A percentile compares a stretch with the other conserved stretches of the same genome.
Conservation (phyloP, 305 asterid genomes). For the Fraxinus velutina region DNA sequence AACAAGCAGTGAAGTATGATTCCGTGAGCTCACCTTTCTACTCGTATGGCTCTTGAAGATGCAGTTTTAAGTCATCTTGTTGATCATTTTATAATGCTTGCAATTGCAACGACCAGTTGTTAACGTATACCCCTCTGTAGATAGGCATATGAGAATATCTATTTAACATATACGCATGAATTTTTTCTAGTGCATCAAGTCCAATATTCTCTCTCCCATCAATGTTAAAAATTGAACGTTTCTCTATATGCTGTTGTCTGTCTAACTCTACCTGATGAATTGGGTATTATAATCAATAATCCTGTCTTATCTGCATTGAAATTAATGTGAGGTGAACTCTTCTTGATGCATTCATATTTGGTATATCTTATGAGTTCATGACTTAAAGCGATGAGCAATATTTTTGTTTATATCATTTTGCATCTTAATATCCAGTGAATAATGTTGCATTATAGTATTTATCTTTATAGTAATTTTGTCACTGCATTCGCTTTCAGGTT, state of each 20-base stretch:
- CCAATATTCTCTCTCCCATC: not conserved
- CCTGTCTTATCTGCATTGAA: not conserved
- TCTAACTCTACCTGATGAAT: constrained; percentile 16
- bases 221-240: not conserved
- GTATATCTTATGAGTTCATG: not conserved
- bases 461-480: not conserved
- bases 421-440: not conserved
- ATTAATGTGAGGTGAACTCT: not conserved
- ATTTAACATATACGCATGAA: not conserved
- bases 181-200: not conserved
- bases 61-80: not conserved
- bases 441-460: not conserved
- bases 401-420: not conserved
- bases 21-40: not conserved
- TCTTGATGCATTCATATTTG: not conserved
- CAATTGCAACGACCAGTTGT: not conserved
- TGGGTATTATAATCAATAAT: not conserved
- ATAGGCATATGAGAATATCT: constrained; percentile 4
- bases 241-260: not conserved
- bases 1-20: constrained; percentile 79
- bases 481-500: not conserved
- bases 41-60: not conserved
- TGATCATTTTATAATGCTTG: constrained; percentile 2
- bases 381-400: not conserved
- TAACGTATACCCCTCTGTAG: not conserved